Conservation (phyloP, 2,329 filamentous ascomycete genomes). For the Fusarium nygamai region DNA sequence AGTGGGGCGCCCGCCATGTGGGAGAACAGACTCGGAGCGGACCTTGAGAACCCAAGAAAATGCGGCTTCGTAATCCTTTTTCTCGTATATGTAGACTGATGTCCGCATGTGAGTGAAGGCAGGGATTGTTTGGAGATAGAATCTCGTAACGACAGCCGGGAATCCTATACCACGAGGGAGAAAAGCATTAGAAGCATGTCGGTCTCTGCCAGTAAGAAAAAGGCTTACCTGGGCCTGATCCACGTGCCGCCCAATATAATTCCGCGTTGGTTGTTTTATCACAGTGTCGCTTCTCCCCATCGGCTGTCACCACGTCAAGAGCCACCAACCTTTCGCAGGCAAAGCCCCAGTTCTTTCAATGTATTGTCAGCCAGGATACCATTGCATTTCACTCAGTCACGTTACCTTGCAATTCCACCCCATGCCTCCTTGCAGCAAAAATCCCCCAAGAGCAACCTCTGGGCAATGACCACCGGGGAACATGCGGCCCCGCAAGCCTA, state of each 20-base stretch:
- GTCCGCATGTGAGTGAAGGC: background rate
- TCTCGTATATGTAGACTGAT: background rate
- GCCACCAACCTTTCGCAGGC: background rate
- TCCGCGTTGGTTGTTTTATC: background rate
- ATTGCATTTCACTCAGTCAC: fast-evolving
- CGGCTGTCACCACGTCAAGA: background rate
- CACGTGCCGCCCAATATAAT: background rate
- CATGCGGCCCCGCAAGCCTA: background rate
- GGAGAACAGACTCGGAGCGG: fast-evolving
- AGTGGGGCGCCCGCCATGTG: fast-evolving
- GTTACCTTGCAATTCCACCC: background rate
- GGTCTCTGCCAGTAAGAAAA: fast-evolving
- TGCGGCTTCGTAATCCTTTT: background rate
- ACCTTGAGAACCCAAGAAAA: background rate
- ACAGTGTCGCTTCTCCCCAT: background rate
- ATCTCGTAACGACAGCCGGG: background rate
- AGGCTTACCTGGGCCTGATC: background rate
- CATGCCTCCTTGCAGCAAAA: background rate
- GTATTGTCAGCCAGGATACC: fast-evolving
- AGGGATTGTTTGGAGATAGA: background rate
- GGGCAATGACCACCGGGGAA: background rate
- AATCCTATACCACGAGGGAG: background rate
- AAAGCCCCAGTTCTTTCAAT: background rate
- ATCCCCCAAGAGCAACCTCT: background rate
- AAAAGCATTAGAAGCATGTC: fast-evolving